Evolutionary conservation across 768 basidiomycete species (phyloP).

Genomic region (Lentinula edodes): DNA sequence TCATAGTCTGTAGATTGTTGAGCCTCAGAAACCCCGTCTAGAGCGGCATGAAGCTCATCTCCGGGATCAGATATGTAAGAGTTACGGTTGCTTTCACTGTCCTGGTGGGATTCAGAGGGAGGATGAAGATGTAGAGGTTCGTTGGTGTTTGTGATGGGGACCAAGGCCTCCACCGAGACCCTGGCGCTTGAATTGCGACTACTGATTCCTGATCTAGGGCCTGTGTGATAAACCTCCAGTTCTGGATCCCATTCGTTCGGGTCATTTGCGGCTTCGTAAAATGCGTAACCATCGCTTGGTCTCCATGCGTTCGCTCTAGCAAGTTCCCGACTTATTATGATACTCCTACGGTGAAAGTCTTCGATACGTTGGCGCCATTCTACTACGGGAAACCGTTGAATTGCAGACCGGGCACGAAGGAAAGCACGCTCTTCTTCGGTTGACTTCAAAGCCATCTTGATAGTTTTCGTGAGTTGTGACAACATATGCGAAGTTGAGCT

Average conservation of each 20-base stretch:
- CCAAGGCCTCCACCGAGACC: not conserved
- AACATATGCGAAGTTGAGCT: slow-evolving; percentile 91
- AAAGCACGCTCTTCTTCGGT: slow-evolving; percentile 88
- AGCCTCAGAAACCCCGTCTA: slow-evolving; percentile 11
- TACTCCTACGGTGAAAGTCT: slow-evolving; percentile 89
- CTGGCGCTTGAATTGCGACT: not conserved
- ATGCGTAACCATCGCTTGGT: slow-evolving; percentile 54
- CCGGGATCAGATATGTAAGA: slow-evolving; percentile 14
- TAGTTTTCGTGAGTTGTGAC: slow-evolving; percentile 89
- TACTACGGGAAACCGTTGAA: slow-evolving; percentile 96
- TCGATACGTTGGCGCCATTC: slow-evolving; percentile 97
- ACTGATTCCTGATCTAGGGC: slow-evolving; percentile 29
- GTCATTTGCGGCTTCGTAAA: slow-evolving; percentile 50
- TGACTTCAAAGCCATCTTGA: slow-evolving; percentile 91
- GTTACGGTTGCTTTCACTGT: slow-evolving; percentile 15
- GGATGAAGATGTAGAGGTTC: not conserved
- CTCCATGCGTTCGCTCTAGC: slow-evolving; percentile 79
- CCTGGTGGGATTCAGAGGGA: not conserved
- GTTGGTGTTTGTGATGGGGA: slow-evolving; percentile 16
- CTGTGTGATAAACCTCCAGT: slow-evolving; percentile 35
- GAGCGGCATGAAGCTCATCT: slow-evolving; percentile 13
- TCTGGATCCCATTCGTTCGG: slow-evolving; percentile 79
- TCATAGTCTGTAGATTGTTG: slow-evolving; percentile 45
- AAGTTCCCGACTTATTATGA: slow-evolving; percentile 57
- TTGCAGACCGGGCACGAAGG: slow-evolving; percentile 86